Evolutionary conservation across 306 rosid species (phyloP), one percentile per base, ranked within the genome.

Genomic region (Vicia sativa): DNA sequence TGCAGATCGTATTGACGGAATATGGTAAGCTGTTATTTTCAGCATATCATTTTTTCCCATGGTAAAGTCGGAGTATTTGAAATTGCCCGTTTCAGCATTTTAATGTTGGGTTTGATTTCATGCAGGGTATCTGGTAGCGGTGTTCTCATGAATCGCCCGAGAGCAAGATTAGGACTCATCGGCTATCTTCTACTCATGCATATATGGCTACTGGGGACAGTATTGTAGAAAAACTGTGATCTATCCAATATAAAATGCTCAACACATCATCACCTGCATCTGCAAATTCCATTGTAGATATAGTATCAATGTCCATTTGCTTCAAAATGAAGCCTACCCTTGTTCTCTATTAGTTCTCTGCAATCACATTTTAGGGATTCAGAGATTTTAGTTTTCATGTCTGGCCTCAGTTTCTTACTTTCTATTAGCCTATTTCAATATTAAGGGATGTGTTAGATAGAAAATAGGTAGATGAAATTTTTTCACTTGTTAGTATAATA

Each of bases 61-160:
- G 76, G 56, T 67, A 54, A 39, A 74, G 26, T 23, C 64, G 52
- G 45, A 43, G 37, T 18, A 19, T 35, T 45, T 18, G 42, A 15
- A 71, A 53, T 61, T 49, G 42, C 39, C 25, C 6, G 62, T 54
- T 55, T 52, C 21, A 4, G 31, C 70, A 45, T 50, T 68, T 70
- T 62, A 37, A 46, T 60, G 7, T 46, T 45, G 64, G 11, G 49
- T 38, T 67, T 38, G 37, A 29, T 73, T 68, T 78, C 55, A 31
- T 83, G 83, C 96, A 95, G 97, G 97, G 95, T 85, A 53, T 88
- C 97, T 12, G 89, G 99, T 25, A 88, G 99, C 59, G 77, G 99
- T 54, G 77, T 84, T 79, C 81, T 95, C 50, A 95, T 88, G 99
- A 87, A 80, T 78, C 96, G 87, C 66, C 99, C 97, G 39, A 75